Evolutionary conservation across 768 basidiomycete genomes (phyloP).

Genomic region (Mycena albidolilacea): DNA sequence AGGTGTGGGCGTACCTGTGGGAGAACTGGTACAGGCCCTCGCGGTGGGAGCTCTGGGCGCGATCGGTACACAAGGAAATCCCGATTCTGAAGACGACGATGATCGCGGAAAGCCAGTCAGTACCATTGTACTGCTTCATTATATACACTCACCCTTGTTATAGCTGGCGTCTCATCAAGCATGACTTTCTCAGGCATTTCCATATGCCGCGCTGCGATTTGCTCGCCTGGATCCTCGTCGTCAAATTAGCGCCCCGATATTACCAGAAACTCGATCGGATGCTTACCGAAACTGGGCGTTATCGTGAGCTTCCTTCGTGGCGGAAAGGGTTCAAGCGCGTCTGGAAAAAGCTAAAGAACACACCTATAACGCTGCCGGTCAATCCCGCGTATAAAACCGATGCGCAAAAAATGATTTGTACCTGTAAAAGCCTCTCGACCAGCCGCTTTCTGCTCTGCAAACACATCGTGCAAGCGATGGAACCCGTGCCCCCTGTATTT

Average conservation of each 20-base stretch:
- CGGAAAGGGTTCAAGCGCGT: conserved; percentile 44
- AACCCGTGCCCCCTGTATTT: conserved; percentile 43
- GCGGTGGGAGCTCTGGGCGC: conserved; percentile 49
- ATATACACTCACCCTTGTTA: conserved; percentile 27
- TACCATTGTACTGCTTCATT: conserved; percentile 16
- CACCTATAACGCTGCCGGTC: conserved; percentile 43
- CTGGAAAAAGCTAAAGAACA: conserved; percentile 40
- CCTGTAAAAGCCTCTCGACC: conserved; percentile 41
- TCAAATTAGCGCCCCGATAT: conserved; percentile 49
- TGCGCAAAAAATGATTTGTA: conserved; percentile 40
- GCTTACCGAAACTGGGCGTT: conserved; percentile 41
- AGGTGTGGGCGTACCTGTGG: conserved; percentile 47
- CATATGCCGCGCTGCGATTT: conserved; percentile 50
- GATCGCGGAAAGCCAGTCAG: conserved; percentile 50
- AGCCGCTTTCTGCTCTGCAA: conserved; percentile 49
- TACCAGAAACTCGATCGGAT: conserved; percentile 44
- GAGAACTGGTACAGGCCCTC: conserved; percentile 44
- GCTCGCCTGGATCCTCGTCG: conserved; percentile 49
- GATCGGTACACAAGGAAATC: conserved; percentile 38
- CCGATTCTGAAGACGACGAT: conserved; percentile 48
- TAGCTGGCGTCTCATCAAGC: conserved; percentile 53
- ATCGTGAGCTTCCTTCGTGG: conserved; percentile 44
- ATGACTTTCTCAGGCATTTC: conserved; percentile 52
- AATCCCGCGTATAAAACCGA: conserved; percentile 45
- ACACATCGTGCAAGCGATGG: conserved; percentile 43